Base-by-base conservation (phyloP, 192 early-diverging fungal species). In the Backusella circina region DNA sequence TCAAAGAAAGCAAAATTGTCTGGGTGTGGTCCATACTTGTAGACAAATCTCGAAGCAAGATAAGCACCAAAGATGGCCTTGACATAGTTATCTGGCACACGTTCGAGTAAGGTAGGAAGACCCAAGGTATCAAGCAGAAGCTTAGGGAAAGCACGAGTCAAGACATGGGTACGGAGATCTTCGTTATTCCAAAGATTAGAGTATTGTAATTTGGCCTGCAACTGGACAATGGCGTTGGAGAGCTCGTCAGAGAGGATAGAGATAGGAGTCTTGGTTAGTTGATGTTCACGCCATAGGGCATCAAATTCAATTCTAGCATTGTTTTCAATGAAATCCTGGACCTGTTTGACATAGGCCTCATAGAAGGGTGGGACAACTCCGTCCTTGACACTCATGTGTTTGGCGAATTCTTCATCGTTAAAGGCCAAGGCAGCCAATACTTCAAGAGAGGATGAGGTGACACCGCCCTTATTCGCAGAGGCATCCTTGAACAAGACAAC, bases 391-490 rank as follows among this genome's bases (percentile, higher is more conserved):
- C 92, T 92, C 97, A 99, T 99, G 81, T 95, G 86, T 71, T 93
- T 87, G 70, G 86, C 88, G 80, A 97, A 97, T 84, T 95, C 95
- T 66, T 92, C 91, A 82, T 98, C 96, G 61, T 87, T 93, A 79
- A 99, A 95, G 6, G 97, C 87, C 79, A 99, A 89, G n/a, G 97
- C 97, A 75, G 97, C 97, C 72, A 99, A 86, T 6, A 99, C 97
- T 84, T 99, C 97, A 18, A 99, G 90, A 8, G 96, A 98, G 5
- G 96, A 97, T 32, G 97, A 99, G 1, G 96, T 99, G 30, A 99
- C 97, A 84, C 96, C 97, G 71, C 97, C 97, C 88, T 99, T 99
- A 88, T 99, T 99, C 79, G 97, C 97, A 12, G 97, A 99, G 23
- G 96, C 95, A 80, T 99, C 97, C 88, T 99, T 99, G 90, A 97